Percentiles rank a stretch among this genome's conserved stretches.
phyloP scores from a whole-genome alignment of 352 stramenopile genomes.

The Phytophthora pistaciae region DNA sequence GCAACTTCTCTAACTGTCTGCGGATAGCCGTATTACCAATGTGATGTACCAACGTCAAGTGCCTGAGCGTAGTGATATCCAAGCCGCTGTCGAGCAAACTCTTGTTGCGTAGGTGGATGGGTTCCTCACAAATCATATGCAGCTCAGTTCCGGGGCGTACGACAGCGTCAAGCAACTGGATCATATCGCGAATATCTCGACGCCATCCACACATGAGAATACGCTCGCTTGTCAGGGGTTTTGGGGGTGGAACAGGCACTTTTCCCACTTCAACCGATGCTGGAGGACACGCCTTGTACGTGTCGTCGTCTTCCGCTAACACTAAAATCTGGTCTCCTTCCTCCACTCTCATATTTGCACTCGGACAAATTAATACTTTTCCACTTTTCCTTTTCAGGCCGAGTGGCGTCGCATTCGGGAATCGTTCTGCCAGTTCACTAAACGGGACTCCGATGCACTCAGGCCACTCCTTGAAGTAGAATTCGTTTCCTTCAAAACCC shows the following conservation, averaged over 20 bases:
- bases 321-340: slow-evolving; percentile 82
- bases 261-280: slow-evolving; percentile 47
- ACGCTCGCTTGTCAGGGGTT: slow-evolving; percentile 48
- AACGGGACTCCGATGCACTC: slow-evolving; percentile 81
- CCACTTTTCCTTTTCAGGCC: slow-evolving; percentile 73
- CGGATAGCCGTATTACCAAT: slow-evolving; percentile 85
- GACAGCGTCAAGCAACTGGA: slow-evolving; percentile 81
- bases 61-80: slow-evolving; percentile 52
- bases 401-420: slow-evolving; percentile 85
- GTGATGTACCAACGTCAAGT: slow-evolving; percentile 74
- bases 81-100: slow-evolving; percentile 68
- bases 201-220: slow-evolving; percentile 92
- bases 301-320: slow-evolving; percentile 90
- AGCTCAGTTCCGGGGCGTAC: slow-evolving; percentile 71
- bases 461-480: slow-evolving; percentile 91
- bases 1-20: slow-evolving; percentile 69
- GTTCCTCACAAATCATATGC: slow-evolving; percentile 86
- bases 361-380: slow-evolving; percentile 71
- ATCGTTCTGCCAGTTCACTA: slow-evolving; percentile 68
- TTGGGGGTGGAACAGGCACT: slow-evolving; percentile 33
- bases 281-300: slow-evolving; percentile 75
- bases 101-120: slow-evolving; percentile 67
- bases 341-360: slow-evolving; percentile 39
- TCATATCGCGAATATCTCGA: slow-evolving; percentile 91
- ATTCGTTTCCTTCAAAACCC: slow-evolving; percentile 90